A percentile compares a stretch with the other conserved stretches of the same genome.
Conservation (phyloP, 2,329 filamentous ascomycete species). For the Samsoniella hepiali region DNA sequence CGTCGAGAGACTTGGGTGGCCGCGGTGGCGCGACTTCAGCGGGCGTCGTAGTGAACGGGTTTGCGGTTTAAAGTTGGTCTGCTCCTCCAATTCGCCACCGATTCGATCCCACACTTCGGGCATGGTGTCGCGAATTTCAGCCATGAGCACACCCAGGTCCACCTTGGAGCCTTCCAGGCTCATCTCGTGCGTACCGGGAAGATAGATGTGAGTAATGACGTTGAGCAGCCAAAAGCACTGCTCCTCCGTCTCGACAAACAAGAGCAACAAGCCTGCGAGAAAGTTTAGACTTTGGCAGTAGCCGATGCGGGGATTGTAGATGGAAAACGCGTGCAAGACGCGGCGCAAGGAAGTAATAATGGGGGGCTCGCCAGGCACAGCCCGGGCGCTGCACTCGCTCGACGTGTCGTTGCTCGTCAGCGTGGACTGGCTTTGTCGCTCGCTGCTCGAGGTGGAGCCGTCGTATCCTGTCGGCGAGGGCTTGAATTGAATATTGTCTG, state of each 20-base stretch:
- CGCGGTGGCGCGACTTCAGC: conserved; percentile 39
- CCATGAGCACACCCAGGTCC: conserved; percentile 91
- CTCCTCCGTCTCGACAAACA: conserved; percentile 86
- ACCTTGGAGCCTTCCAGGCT: conserved; percentile 90
- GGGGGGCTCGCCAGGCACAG: conserved; percentile 59
- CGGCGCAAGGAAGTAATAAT: conserved; percentile 80
- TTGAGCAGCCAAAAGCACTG: conserved; percentile 91
- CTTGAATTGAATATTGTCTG: conserved; percentile 89
- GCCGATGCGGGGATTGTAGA: conserved; percentile 87
- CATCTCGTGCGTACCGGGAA: conserved; percentile 88
- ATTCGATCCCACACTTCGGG: conserved; percentile 86
- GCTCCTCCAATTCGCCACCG: conserved; percentile 67
- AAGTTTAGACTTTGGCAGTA: conserved; percentile 98
- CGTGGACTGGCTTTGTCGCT: conserved; percentile 37
- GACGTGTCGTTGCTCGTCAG: conserved; percentile 34
- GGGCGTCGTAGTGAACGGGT: conserved; percentile 35
- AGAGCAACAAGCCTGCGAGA: conserved; percentile 79
- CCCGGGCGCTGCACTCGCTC: conserved; percentile 27
- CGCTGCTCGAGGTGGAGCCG: conserved; percentile 28
- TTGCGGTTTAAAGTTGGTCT: conserved; percentile 37
- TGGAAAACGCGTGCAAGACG: conserved; percentile 83
- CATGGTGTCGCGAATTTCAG: conserved; percentile 75
- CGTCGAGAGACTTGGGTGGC: conserved; percentile 39
- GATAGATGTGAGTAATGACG: conserved; percentile 82
- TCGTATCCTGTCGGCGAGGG: conserved; percentile 43